Base-by-base conservation (phyloP, 805 yeast genomes). In the Nakazawaea ishiwadae region DNA sequence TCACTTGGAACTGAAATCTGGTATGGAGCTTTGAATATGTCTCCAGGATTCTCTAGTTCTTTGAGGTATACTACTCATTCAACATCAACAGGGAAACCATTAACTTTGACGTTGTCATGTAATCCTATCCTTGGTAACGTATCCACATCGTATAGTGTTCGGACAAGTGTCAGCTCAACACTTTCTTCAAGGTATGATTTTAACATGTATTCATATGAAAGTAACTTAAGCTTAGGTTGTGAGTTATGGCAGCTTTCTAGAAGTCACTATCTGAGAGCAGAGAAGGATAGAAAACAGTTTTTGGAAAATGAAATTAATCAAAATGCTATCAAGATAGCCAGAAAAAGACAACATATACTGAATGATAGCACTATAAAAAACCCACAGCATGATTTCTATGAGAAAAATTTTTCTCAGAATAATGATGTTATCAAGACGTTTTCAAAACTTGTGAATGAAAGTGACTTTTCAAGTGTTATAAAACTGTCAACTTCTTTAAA, bases 71-170 rank as follows among this genome's bases (percentile, higher is more conserved):
- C 91, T 1, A 86, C 96, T 0, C 81, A 86, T 47, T 79, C 96
- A 0, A 79, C 93, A 0, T 77, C 85, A 32, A 84, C 96, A 0
- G 95, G 95, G 3, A 84, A 87, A 48, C 99, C 99, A 0, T 63
- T 90, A 48, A 85, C 96, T 0, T 75, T 93, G 72, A 84, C 98
- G 0, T 54, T 91, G 30, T 81, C 96, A 0, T 71, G 83, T 44
- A 93, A 93, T 58, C 99, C 99, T 1, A 66, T 93, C 12, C 67
- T 91, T 56, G 99, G 99, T 2, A 90, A 89, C 49, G 62, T 93
- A 2, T 81, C 95, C 3, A 81, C 95, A 1, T 83, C 96, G 0
- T 93, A 90, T 56, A 78, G 96, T 1, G 87, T 89, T 26, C 81
- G 82, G 53, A 85, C 96, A 0, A 77, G 86, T 4, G 71, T 79